Percentiles rank a stretch among this genome's conserved stretches.
Conservation (phyloP, 768 basidiomycete genomes). For the Chalciporus chontae region DNA sequence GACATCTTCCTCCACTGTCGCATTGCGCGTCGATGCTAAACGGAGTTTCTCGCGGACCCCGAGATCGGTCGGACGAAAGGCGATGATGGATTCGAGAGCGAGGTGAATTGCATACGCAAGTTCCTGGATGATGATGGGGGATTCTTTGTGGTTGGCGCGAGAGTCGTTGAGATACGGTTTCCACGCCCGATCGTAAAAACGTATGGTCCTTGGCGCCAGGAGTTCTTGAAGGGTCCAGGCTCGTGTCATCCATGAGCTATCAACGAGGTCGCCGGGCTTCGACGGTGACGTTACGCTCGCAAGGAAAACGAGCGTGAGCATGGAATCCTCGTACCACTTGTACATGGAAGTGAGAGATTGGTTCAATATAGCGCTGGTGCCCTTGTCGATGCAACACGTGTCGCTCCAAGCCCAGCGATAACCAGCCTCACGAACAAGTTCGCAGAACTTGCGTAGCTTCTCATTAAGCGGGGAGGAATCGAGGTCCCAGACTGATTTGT, state of each 20-base stretch:
- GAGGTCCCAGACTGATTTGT: not conserved
- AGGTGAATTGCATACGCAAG: not conserved
- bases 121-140: not conserved
- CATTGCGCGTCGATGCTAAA: constrained; percentile 15
- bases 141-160: not conserved
- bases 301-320: not conserved
- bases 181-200: not conserved
- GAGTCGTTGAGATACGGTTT: not conserved
- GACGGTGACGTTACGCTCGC: not conserved
- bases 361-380: not conserved
- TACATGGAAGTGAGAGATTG: constrained; percentile 5
- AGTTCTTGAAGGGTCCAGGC: not conserved
- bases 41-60: not conserved
- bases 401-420: constrained; percentile 2
- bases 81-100: not conserved
- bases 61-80: not conserved
- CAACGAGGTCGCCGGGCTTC: not conserved
- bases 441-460: constrained; percentile 4
- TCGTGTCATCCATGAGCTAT: not conserved
- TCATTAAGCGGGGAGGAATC: not conserved
- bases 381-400: not conserved
- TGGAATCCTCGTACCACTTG: constrained; percentile 1
- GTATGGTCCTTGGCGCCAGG: not conserved
- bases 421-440: not conserved
- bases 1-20: constrained; percentile 16